Conservation (phyloP, 2,329 filamentous ascomycete genomes). For the Sclerotinia nivalis region DNA sequence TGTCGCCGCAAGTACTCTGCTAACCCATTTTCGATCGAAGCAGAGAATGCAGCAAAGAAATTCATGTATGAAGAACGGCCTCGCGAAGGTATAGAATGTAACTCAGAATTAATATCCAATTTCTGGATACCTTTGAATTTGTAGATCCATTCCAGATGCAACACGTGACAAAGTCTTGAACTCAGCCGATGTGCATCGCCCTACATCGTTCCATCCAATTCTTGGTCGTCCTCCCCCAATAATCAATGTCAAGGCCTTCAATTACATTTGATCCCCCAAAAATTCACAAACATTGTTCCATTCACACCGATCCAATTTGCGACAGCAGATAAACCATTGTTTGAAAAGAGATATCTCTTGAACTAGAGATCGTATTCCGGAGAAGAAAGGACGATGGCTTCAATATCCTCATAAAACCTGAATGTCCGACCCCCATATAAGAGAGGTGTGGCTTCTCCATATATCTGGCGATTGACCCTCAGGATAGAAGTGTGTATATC, state of each 20-base stretch:
- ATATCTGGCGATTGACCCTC: slow-evolving; percentile 49
- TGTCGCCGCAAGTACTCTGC: slow-evolving; percentile 51
- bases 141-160: slow-evolving; percentile 55
- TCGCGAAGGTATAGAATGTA: slow-evolving; percentile 50
- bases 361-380: slow-evolving; percentile 51
- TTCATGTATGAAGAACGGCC: slow-evolving; percentile 56
- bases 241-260: slow-evolving; percentile 51
- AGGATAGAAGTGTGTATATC: slow-evolving; percentile 50
- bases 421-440: slow-evolving; percentile 59
- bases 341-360: slow-evolving; percentile 56
- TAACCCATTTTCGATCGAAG: slow-evolving; percentile 58
- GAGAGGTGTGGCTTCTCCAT: slow-evolving; percentile 56
- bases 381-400: slow-evolving; percentile 60
- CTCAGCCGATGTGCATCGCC: slow-evolving; percentile 49
- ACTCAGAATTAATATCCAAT: slow-evolving; percentile 54
- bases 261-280: slow-evolving; percentile 44
- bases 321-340: slow-evolving; percentile 53
- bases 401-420: slow-evolving; percentile 60
- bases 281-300: slow-evolving; percentile 56
- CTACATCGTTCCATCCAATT: slow-evolving; percentile 51
- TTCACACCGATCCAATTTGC: slow-evolving; percentile 57
- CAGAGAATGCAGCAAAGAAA: slow-evolving; percentile 60
- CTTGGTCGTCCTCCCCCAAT: slow-evolving; percentile 56
- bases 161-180: slow-evolving; percentile 49
- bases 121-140: slow-evolving; percentile 53